phyloP scores from a whole-genome alignment of 202 grass and related monocot genomes.

The Schoenoplectus tabernaemontani region DNA sequence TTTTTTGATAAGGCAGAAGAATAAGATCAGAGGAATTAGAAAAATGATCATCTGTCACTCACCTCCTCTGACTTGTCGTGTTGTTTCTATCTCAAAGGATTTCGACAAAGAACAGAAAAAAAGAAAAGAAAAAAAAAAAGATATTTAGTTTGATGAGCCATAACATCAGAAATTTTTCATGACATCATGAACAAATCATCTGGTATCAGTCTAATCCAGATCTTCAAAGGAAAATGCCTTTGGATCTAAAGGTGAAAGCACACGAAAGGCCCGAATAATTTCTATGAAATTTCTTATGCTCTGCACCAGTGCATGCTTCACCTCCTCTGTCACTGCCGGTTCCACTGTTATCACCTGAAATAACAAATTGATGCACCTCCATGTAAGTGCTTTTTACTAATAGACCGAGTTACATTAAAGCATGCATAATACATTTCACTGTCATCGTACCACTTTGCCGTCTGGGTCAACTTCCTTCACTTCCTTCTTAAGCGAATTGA shows the following conservation, averaged over 20 bases:
- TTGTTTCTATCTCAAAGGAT: background rate
- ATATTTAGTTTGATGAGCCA: background rate
- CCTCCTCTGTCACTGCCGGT: background rate
- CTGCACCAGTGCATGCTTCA: conserved; percentile 28
- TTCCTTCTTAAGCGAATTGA: conserved; percentile 13
- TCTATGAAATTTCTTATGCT: conserved; percentile 13
- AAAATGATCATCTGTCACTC: too few species aligned
- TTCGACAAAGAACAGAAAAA: too few species aligned
- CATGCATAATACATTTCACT: background rate
- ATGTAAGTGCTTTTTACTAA: background rate
- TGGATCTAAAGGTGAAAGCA: background rate
- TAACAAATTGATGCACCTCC: background rate
- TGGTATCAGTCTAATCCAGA: background rate
- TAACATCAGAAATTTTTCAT: background rate
- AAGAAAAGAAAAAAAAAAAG: background rate
- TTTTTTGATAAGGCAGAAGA: background rate
- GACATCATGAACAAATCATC: background rate
- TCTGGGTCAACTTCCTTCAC: conserved; percentile 1
- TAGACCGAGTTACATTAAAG: background rate
- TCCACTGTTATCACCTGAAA: conserved; percentile 21
- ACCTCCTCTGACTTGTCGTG: too few species aligned
- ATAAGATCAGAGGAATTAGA: background rate
- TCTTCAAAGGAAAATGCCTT: background rate
- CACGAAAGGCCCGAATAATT: background rate
- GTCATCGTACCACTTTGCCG: conserved; percentile 16